Base-by-base conservation (phyloP, 192 early-diverging fungal species). In the Backusella morwellensis region DNA sequence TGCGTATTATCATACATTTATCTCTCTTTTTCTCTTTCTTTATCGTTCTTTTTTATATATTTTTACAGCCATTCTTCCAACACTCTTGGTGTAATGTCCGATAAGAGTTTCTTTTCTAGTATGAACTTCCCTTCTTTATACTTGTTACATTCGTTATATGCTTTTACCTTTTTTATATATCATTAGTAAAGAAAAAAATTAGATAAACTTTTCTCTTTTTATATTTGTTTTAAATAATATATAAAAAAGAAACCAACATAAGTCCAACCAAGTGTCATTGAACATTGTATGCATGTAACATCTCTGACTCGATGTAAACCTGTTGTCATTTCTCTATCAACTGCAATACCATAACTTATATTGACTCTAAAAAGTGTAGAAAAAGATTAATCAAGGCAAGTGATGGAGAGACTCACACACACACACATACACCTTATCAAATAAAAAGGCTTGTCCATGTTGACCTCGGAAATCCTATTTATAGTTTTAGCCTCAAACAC, bases 71-170 rank as follows among this genome's bases (percentile, higher is more conserved):
- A 29, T 63, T 63, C 56, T 14, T 63, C 56, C 56, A 63, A 63
- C 12, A 29, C 21, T 29, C 21, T 63, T 63, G 70, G 42, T 47
- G 70, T 50, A 17, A 80, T 67, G 6, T 72, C 75, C 8, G 66
- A 35, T 5, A 81, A 11, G 34, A 81, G 63, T 40, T 68, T 74
- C 29, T 69, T 77, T 66, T 82, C 80, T 21, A 82, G 38, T 35
- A 82, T 78, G 41, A 77, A 82, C 35, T 77, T 78, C 42, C 80
- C 80, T 78, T 82, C 80, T 34, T 82, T 82, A 70, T 82, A 82
- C 70, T 78, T 75, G 77, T 82, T 77, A 23, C 66, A 66, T 14
- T 78, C 69, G 66, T 75, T 73, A 75, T 70, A 82, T 26, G 80
- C 80, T 41, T 82, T 82, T 52, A 82, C 66, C 80, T 80, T 42